phyloP scores from a whole-genome alignment of 352 stramenopile genomes.

The Pythium dissimile region DNA sequence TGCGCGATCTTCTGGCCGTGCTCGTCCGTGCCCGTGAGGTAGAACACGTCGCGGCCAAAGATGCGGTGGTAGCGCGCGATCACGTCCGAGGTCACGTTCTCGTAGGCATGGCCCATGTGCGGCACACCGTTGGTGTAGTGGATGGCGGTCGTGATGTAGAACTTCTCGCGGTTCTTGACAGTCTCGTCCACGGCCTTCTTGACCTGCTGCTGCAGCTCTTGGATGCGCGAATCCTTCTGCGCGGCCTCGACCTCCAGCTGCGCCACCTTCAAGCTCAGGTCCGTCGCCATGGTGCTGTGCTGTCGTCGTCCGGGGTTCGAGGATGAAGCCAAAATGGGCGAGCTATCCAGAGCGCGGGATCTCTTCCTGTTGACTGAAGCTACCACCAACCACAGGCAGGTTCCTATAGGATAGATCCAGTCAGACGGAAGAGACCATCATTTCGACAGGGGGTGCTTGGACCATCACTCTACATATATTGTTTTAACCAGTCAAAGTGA shows the following conservation, averaged over 20 bases:
- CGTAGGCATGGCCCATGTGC: conserved; percentile 99
- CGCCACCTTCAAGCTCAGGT: conserved; percentile 36
- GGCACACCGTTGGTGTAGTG: conserved; percentile 97
- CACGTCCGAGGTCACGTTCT: conserved; percentile 96
- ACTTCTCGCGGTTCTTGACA: conserved; percentile 60
- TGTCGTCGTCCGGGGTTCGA: neutral
- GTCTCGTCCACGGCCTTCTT: conserved; percentile 41
- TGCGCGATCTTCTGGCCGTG: conserved; percentile 99
- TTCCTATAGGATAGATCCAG: too few species aligned
- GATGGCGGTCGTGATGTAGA: conserved; percentile 99
- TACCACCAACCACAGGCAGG: conserved; percentile 12
- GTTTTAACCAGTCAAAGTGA: conserved; percentile 13
- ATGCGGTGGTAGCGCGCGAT: conserved; percentile 94
- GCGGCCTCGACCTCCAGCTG: conserved; percentile 40
- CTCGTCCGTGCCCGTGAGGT: conserved; percentile 94
- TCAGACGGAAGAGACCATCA: neutral
- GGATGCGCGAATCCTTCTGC: conserved; percentile 45
- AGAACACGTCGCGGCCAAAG: conserved; percentile 83
- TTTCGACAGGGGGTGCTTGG: neutral
- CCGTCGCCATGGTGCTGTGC: conserved; percentile 13
- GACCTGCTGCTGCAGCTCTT: conserved; percentile 57
- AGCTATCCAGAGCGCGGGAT: too few species aligned
- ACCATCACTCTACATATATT: neutral
- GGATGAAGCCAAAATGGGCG: neutral
- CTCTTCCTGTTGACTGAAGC: neutral